Evolutionary conservation across 345 rosid species (phyloP).

Genomic region (Camelina sativa): DNA sequence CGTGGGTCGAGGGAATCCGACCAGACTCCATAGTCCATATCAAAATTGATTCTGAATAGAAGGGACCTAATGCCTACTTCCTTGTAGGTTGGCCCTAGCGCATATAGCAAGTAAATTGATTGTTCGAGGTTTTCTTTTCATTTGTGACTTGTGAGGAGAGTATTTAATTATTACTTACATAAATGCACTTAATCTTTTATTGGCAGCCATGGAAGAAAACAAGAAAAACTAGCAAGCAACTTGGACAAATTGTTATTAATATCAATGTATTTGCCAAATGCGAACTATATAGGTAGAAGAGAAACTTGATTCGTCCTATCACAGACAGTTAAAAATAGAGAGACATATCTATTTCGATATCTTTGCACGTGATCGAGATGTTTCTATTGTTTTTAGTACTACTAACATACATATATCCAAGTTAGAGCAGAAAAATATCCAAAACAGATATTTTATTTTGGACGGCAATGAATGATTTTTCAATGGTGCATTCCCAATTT

Average conservation of each 20-base stretch:
- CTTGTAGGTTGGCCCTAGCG: too few relatives aligned
- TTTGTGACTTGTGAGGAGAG: background rate
- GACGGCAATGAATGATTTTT: slow-evolving; percentile 4
- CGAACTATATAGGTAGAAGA: background rate
- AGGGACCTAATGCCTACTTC: too few relatives aligned
- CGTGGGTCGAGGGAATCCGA: slow-evolving; percentile 21
- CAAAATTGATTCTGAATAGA: too few relatives aligned
- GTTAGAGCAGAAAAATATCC: background rate
- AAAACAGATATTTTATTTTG: background rate
- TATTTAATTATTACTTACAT: background rate
- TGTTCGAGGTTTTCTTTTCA: slow-evolving; percentile 1
- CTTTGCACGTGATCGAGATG: slow-evolving; percentile 29
- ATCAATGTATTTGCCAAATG: slow-evolving; percentile 21
- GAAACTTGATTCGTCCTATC: slow-evolving; percentile 3
- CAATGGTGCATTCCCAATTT: background rate
- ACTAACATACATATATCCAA: slow-evolving; percentile 22
- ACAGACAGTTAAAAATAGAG: slow-evolving; percentile 2
- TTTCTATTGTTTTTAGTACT: slow-evolving; percentile 3
- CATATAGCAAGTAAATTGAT: too few relatives aligned
- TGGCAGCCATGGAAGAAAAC: background rate
- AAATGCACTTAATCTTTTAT: too few relatives aligned
- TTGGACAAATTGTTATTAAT: slow-evolving; percentile 9
- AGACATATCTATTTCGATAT: slow-evolving; percentile 22
- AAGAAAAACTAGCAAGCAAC: background rate
- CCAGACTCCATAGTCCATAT: background rate